Conservation (phyloP, 257 asterid species). For the Coffea eugenioides region DNA sequence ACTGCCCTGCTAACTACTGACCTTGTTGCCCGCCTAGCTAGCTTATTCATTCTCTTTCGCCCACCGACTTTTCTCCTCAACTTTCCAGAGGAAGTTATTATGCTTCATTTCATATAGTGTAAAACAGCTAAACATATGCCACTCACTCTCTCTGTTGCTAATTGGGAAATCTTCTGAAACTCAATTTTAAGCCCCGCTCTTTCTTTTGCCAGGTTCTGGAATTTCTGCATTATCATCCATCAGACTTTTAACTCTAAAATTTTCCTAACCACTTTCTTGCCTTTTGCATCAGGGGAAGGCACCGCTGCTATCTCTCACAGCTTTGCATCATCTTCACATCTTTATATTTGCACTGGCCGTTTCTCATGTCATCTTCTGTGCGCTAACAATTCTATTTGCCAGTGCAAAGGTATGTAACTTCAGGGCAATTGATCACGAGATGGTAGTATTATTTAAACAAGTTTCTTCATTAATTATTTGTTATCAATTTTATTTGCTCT, state of each 20-base stretch:
- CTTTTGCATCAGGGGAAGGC: conserved; percentile 31
- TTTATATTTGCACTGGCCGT: conserved; percentile 46
- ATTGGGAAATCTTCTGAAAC: background rate
- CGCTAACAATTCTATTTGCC: conserved; percentile 37
- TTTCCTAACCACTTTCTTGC: background rate
- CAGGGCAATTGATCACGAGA: background rate
- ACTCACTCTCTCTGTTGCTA: too few species aligned
- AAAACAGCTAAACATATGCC: background rate
- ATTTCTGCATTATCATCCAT: background rate
- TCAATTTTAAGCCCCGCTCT: background rate
- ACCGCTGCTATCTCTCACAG: conserved; percentile 38
- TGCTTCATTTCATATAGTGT: background rate
- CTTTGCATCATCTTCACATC: conserved; percentile 51
- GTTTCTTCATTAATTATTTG: background rate
- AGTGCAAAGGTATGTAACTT: conserved; percentile 29
- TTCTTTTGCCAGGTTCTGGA: background rate
- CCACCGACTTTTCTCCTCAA: too few species aligned
- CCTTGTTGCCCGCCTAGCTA: background rate
- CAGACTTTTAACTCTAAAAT: background rate
- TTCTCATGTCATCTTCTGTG: conserved; percentile 39
- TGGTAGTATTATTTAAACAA: background rate
- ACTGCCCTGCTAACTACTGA: background rate
- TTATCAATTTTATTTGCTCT: background rate
- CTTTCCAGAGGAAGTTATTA: too few species aligned
- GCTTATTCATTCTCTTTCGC: too few species aligned